Evolutionary conservation across 2,329 filamentous ascomycete species (phyloP), one percentile per base, ranked within the genome.

Genomic region (Pseudocercospora eumusae): DNA sequence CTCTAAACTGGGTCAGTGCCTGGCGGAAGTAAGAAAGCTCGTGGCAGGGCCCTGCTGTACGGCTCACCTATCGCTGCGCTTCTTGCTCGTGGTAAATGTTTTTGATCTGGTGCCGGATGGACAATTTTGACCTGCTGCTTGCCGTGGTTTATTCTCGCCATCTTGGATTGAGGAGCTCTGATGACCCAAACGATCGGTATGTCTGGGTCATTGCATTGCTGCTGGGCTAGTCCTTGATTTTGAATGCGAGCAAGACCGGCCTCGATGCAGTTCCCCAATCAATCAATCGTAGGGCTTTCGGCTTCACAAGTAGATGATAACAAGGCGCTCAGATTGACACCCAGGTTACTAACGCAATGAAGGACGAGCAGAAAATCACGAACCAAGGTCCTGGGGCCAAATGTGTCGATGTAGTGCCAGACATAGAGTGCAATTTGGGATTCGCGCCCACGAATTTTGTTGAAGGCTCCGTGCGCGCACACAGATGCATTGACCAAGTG

Each of bases 401-500:
- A 54, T 33, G 8, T 36, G 50, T 10, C 25, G 28, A 36, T 15
- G 47, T 54, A 20, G 50, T 36, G 50, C 50, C 28, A 31, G 50
- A 36, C 15, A 18, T 31, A 54, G 27, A 36, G 13, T 54, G 50
- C 28, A 54, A 54, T 23, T 23, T 54, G 50, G 28, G 25, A 25
- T 10, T 13, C 6, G 27, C 50, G 27, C 50, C 18, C 27, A 36
- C 8, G 36, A 20, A 33, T 36, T 13, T 36, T 54, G n/a, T 33
- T 54, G 50, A 36, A 13, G 20, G 56, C 23, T 20, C n/a, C 28
- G 40, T 49, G 40, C 40, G 40, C 40, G n/a, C 36, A 20, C 31
- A 20, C 47, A 36, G 33, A 50, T 49, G 61, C 58, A 60, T 60
- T 56, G 60, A 63, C 62, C 54, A 54, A 59, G 57, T 57, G 66